Evolutionary conservation across 140 eudicot species (phyloP).

Genomic region (Bidens hawaiensis): DNA sequence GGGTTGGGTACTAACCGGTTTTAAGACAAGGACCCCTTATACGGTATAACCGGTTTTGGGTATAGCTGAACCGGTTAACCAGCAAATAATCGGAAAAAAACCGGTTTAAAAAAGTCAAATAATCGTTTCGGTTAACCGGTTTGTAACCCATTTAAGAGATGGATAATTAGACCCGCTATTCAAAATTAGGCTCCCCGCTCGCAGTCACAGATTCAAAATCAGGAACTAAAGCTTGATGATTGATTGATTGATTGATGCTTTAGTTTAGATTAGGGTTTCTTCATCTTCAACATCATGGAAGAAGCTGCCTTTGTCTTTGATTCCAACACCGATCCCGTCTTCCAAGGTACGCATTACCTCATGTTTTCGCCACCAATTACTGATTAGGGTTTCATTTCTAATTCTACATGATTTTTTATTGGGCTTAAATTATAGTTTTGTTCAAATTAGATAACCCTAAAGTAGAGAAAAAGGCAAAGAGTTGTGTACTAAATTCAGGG

Average conservation of each 20-base stretch:
- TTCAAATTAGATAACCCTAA: conserved; percentile 27
- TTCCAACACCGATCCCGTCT: neutral
- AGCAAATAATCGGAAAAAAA: no score
- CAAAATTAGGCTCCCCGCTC: conserved; percentile 31
- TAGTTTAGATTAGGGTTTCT: conserved; percentile 18
- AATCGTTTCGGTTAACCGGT: no score
- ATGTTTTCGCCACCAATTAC: neutral
- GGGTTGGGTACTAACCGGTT: no score
- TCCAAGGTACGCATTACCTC: conserved; percentile 15
- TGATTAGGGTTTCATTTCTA: conserved; percentile 6
- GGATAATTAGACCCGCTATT: no score
- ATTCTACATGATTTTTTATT: neutral
- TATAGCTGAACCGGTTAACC: no score
- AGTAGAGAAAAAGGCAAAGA: conserved; percentile 27
- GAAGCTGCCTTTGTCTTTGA: conserved; percentile 3
- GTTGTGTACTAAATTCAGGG: conserved; percentile 25
- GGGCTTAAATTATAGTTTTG: neutral
- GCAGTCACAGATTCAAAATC: no score
- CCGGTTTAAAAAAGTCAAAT: no score
- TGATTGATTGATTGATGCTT: neutral
- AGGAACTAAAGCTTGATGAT: neutral
- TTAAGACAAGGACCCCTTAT: no score
- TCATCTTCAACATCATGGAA: conserved; percentile 17
- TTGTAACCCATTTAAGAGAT: no score
- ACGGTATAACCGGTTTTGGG: no score